Base-by-base conservation (phyloP, 139 green algal genomes). In the Bryopsis sp. region DNA sequence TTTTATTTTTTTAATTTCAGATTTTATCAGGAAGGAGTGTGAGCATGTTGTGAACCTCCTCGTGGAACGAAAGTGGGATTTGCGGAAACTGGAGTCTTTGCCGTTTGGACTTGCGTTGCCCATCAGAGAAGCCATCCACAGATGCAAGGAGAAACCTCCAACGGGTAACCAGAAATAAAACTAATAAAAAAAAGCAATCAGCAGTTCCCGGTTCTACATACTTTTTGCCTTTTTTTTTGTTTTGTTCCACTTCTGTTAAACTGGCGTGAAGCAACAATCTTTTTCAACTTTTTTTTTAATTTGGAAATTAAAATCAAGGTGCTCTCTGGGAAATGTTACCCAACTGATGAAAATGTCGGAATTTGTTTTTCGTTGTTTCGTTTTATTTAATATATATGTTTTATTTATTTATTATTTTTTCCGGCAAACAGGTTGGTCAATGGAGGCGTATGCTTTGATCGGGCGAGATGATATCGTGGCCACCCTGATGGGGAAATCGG, bases 401-500 rank as follows among this genome's bases (percentile, higher is more conserved):
- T 64, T 7, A 32, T 39, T 64, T 8, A n/a, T 64, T 64, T 34
- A 64, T 64, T 28, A 64, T 39, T 34, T 60, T 35, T 62, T 32
- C 63, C n/a, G n/a, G n/a, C n/a, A n/a, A n/a, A n/a, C n/a, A 79
- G 84, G 78, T 26, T 96, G 91, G 89, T 83, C 88, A 0, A n/a
- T 76, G 1, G 79, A 80, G 47, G 91, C 84, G 0, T 97, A 96
- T 57, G 71, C 82, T 24, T 79, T 97, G 43, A 78, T 96, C 7
- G 88, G 87, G 0, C 72, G 91, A 0, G 79, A 92, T 34, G 91
- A 97, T 67, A 82, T 97, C 7, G 91, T 88, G 2, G 83, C 87
- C 35, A 88, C 77, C 11, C 67, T 85, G 38, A 64, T 50, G 43
- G 50, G 19, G 11, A 6, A 15, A 32, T 35, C 24, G 24, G 33